These are phyloP conservation scores for Neospermospora avenae DNA, from an alignment of 2,329 filamentous ascomycete genomes.

Conservation along the genomic window DNA sequence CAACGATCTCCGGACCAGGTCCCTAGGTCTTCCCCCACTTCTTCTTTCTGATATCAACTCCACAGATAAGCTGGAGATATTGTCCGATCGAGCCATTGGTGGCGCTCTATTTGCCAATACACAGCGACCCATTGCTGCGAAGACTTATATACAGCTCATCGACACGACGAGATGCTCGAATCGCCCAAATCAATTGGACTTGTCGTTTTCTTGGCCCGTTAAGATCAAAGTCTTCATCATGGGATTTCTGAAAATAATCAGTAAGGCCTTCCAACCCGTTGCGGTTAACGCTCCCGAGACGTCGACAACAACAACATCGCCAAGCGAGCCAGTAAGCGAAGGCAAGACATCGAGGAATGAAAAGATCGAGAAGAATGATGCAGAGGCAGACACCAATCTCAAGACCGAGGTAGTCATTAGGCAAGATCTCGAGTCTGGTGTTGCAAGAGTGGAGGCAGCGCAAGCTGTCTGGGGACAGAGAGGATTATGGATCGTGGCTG, in stretches of 20 bases:
- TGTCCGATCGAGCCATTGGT: not conserved
- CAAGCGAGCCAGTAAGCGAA: not conserved
- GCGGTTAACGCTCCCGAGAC: not conserved
- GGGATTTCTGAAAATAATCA: not conserved
- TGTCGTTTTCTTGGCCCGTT: too few relatives aligned
- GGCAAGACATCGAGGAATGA: not conserved
- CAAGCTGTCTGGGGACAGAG: conserved; percentile 30
- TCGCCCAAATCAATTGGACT: too few relatives aligned
- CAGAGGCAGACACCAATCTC: not conserved
- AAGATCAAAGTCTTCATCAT: not conserved
- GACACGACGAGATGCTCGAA: too few relatives aligned
- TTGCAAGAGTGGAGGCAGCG: conserved; percentile 26
- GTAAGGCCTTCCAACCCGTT: not conserved
- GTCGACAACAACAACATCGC: not conserved
- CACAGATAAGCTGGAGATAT: not conserved
- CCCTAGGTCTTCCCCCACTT: not conserved
- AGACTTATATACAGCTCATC: not conserved
- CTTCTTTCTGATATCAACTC: not conserved
- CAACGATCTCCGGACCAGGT: too few relatives aligned
- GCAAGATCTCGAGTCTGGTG: conserved; percentile 16
- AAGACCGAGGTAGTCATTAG: not conserved
- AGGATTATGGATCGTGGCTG: conserved; percentile 23
- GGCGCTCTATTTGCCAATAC: not conserved
- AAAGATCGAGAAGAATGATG: conserved; percentile 1
- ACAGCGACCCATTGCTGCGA: not conserved